Conservation (phyloP, 495 filamentous ascomycete genomes). For the Parmelia sp. region DNA sequence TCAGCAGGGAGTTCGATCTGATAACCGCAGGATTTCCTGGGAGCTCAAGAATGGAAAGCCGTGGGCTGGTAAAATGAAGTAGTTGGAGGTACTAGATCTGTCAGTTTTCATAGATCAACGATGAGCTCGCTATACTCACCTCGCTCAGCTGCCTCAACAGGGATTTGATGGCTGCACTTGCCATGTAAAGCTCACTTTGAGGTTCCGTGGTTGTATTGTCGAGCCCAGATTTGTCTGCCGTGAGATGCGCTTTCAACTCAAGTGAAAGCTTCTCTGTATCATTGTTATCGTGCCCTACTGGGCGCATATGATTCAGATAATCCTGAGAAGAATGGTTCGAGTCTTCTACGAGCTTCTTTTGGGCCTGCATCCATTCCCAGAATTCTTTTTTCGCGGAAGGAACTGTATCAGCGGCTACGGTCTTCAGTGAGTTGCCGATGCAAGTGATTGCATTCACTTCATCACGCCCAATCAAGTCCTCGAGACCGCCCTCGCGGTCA, state of each 20-base stretch:
- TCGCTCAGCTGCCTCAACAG: conserved; percentile 12
- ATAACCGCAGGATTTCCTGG: background rate
- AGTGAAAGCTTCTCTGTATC: conserved; percentile 11
- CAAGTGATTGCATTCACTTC: conserved; percentile 11
- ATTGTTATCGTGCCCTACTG: background rate
- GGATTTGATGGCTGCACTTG: conserved; percentile 11
- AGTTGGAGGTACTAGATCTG: conserved; percentile 11
- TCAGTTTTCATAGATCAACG: conserved; percentile 6
- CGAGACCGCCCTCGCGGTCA: conserved; percentile 1
- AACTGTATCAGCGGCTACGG: conserved; percentile 1
- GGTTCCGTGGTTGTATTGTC: conserved; percentile 1
- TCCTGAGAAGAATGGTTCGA: conserved; percentile 8
- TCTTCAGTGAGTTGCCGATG: conserved; percentile 6
- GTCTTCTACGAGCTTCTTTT: conserved; percentile 9
- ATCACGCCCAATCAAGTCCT: conserved; percentile 10
- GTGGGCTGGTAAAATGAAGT: conserved; percentile 15
- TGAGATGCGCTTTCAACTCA: conserved; percentile 4
- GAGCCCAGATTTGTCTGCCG: background rate
- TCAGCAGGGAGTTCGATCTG: conserved; percentile 5
- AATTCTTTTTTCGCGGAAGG: conserved; percentile 9
- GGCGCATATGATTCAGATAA: background rate
- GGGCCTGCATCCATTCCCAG: conserved; percentile 13
- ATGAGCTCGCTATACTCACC: background rate
- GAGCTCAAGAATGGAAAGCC: conserved; percentile 14
- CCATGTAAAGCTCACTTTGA: conserved; percentile 6